Conservation (phyloP, 2,329 filamentous ascomycete genomes). For the Cordyceps militaris region DNA sequence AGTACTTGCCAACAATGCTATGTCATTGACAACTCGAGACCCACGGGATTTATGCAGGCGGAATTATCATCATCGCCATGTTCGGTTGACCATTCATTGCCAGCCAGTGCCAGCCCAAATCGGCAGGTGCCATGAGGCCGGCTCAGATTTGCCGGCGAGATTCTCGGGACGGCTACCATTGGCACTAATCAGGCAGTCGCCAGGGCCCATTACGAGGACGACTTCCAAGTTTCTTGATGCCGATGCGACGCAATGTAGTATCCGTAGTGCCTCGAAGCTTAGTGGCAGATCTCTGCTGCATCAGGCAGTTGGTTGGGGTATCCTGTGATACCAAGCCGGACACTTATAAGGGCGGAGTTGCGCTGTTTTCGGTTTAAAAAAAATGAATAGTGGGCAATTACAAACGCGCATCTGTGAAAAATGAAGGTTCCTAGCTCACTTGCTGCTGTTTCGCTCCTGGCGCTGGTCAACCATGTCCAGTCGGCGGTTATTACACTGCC, state of each 20-base stretch:
- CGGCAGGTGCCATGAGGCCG: neutral
- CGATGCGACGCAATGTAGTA: constrained; percentile 3
- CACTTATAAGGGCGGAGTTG: neutral
- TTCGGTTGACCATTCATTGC: neutral
- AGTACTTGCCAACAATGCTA: neutral
- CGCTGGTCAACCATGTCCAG: constrained; percentile 8
- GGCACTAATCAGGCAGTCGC: constrained; percentile 1
- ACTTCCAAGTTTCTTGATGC: neutral
- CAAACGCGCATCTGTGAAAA: neutral
- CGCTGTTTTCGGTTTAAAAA: neutral
- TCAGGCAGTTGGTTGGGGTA: constrained; percentile 7
- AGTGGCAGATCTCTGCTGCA: constrained; percentile 1
- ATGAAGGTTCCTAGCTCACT: constrained; percentile 5
- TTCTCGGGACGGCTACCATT: neutral
- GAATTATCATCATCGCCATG: neutral
- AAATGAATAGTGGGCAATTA: neutral
- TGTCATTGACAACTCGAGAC: neutral
- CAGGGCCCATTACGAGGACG: neutral
- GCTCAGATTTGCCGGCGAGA: constrained; percentile 1
- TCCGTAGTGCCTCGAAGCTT: neutral
- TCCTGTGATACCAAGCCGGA: neutral
- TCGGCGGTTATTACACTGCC: constrained; percentile 8
- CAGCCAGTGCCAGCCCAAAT: neutral
- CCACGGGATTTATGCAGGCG: neutral
- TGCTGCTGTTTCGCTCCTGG: constrained; percentile 4